These are phyloP conservation scores for Salix koriyanagi DNA, from an alignment of 345 rosid species.

Conservation along the genomic window DNA sequence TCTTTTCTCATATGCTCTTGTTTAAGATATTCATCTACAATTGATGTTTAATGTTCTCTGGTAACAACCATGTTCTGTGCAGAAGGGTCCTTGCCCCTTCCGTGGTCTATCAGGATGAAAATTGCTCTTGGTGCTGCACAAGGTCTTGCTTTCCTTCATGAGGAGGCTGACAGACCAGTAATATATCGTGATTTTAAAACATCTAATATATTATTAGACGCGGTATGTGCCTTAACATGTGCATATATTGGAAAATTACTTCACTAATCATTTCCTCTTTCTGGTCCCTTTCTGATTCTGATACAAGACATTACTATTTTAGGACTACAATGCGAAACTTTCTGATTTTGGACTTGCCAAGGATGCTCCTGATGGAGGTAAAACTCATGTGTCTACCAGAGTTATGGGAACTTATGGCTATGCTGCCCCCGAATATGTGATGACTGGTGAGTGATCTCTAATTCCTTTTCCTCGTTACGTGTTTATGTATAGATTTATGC, in stretches of 20 bases:
- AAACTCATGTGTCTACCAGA: conserved; percentile 43
- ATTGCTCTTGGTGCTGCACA: conserved; percentile 43
- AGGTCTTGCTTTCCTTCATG: conserved; percentile 42
- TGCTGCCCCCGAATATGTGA: conserved; percentile 44
- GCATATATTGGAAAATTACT: not conserved
- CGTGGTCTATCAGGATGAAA: conserved; percentile 44
- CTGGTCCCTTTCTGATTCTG: not conserved
- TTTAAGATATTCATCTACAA: not conserved
- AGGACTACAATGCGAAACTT: conserved; percentile 45
- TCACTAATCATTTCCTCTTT: not conserved
- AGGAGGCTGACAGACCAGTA: conserved; percentile 39
- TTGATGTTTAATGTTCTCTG: conserved; percentile 21
- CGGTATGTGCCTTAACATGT: conserved; percentile 22
- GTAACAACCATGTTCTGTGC: conserved; percentile 29
- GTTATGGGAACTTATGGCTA: conserved; percentile 47
- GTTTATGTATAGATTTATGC: not conserved
- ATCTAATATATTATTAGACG: conserved; percentile 38
- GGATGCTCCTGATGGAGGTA: conserved; percentile 43
- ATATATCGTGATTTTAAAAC: conserved; percentile 45
- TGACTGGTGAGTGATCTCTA: conserved; percentile 29
- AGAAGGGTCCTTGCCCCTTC: conserved; percentile 40
- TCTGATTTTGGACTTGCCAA: conserved; percentile 48
- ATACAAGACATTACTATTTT: not conserved
- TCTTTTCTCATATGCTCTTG: not conserved
- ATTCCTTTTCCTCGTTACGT: not conserved